Evolutionary conservation across 2,329 filamentous ascomycete species (phyloP), one percentile per base, ranked within the genome.

Genomic region (Ophiocordyceps camponoti-saundersi): DNA sequence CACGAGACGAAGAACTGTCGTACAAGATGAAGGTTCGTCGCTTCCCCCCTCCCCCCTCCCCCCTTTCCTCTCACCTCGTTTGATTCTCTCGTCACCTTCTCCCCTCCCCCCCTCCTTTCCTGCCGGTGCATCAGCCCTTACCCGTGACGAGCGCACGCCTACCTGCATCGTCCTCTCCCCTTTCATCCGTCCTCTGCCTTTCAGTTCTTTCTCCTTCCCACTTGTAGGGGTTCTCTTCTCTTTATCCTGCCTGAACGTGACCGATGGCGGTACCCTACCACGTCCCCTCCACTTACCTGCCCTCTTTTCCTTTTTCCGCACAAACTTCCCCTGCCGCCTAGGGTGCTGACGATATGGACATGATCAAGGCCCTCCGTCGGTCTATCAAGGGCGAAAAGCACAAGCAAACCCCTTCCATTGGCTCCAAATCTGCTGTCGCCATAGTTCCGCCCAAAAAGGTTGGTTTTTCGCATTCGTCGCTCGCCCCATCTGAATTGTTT

Each of bases 391-490:
- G 85, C 64, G 86, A 93, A 55, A 93, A 88, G 72, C 79, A 81
- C 61, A 77, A 79, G 53, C 82, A 85, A 60, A 58, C 53, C 42
- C 74, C 85, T 55, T 82, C 83, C 48, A 84, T 94, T 55, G 79
- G 82, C 16, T 82, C 84, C 52, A 95, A 95, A 64, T 83, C 88
- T 48, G 84, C 86, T 40, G 77, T 90, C 53, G 87, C 88, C 46
- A 94, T 95, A 59, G 77, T 92, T 23, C 87, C 89, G 46, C 89
- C 89, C 1, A 95, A 94, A 67, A 95, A 94, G 80, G 87, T 93
- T 63, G 70, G 69, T 58, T 51, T n/a, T 47, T 29, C 18, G 34
- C 21, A 40, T 30, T 18, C 1, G 3, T 15, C 23, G 23, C 23
- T 4, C 40, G 40, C 40, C 20, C 40, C 10, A 12, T 23, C 20